These are phyloP conservation scores for Mucor mucedo DNA, from an alignment of 371 early-diverging fungal genomes.

Conservation along the genomic window DNA sequence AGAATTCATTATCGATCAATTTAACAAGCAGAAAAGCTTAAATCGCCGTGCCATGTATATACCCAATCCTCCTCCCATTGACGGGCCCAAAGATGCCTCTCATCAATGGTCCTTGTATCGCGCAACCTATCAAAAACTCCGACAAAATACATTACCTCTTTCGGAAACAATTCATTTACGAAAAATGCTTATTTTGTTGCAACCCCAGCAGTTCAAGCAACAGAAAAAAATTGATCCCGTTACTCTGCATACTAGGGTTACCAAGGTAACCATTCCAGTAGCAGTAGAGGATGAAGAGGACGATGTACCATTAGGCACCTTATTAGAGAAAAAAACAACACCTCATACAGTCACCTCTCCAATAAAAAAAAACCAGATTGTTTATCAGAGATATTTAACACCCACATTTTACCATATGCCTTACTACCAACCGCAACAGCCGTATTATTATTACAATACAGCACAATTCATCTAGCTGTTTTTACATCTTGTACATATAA, in stretches of 20 bases:
- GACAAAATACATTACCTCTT: slow-evolving; percentile 17
- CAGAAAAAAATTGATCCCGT: not conserved
- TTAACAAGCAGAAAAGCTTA: slow-evolving; percentile 7
- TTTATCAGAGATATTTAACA: not conserved
- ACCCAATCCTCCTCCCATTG: slow-evolving; percentile 5
- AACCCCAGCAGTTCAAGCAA: not conserved
- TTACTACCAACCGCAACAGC: too few species aligned
- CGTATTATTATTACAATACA: not conserved
- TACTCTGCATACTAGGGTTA: too few species aligned
- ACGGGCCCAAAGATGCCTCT: slow-evolving; percentile 22
- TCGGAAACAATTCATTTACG: slow-evolving; percentile 22
- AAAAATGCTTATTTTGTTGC: slow-evolving; percentile 16
- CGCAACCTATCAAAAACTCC: slow-evolving; percentile 26
- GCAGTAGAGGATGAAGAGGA: slow-evolving; percentile 15
- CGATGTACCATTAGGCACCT: slow-evolving; percentile 17
- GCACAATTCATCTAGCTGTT: too few species aligned
- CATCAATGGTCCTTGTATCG: slow-evolving; percentile 27
- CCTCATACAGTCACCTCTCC: too few species aligned
- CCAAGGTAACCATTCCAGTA: too few species aligned
- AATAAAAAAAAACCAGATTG: not conserved
- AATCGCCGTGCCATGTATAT: slow-evolving; percentile 24
- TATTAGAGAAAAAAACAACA: slow-evolving; percentile 10
- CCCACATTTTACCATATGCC: not conserved
- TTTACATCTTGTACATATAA: too few species aligned
- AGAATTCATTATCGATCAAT: not conserved